phyloP scores from a whole-genome alignment of 371 early-diverging fungal genomes.

The Ordospora pajunii region DNA sequence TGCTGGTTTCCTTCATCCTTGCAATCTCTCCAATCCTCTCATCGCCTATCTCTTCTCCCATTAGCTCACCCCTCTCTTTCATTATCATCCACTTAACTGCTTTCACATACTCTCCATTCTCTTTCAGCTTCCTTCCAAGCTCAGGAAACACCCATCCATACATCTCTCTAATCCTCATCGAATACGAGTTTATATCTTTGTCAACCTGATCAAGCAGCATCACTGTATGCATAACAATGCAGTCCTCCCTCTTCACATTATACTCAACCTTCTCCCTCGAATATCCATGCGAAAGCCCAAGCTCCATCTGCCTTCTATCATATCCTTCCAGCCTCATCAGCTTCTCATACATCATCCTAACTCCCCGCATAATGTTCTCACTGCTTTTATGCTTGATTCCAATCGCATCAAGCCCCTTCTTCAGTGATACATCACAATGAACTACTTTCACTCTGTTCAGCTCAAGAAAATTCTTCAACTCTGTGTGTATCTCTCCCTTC shows the following conservation, averaged over 20 bases:
- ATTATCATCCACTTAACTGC: background rate
- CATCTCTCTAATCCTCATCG: conserved; percentile 66
- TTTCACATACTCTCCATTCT: conserved; percentile 17
- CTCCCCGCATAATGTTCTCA: conserved; percentile 35
- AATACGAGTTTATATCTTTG: conserved; percentile 81
- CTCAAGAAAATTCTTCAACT: conserved; percentile 39
- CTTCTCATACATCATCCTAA: conserved; percentile 22
- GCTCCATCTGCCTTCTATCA: conserved; percentile 78
- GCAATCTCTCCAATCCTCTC: background rate
- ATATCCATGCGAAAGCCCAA: conserved; percentile 89
- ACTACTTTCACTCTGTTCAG: conserved; percentile 42
- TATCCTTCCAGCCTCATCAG: conserved; percentile 59
- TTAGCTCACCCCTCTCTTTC: background rate
- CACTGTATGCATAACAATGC: conserved; percentile 82
- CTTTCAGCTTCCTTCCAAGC: background rate
- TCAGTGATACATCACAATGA: conserved; percentile 40
- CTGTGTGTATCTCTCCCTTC: background rate
- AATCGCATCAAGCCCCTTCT: background rate
- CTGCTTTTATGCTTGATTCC: conserved; percentile 22
- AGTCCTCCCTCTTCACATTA: conserved; percentile 78
- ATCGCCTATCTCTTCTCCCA: background rate
- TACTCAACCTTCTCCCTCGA: conserved; percentile 83
- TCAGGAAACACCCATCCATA: conserved; percentile 22
- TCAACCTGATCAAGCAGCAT: conserved; percentile 77
- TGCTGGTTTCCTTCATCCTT: background rate